Base-by-base conservation (phyloP, 2,329 filamentous ascomycete species). In the Talaromyces rugulosus region DNA sequence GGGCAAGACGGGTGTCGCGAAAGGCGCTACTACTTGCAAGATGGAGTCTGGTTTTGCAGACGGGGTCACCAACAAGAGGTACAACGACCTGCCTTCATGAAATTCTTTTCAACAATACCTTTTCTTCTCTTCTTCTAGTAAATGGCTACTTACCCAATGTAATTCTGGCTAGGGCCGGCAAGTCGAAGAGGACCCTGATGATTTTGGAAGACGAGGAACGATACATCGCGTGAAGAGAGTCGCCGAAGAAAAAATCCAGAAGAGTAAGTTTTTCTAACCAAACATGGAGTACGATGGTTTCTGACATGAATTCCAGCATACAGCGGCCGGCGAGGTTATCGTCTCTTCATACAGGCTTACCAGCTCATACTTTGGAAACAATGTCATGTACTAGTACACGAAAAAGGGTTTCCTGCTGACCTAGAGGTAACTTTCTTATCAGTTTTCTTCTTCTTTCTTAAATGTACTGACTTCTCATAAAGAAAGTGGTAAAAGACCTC, bases 311-410 rank as follows among this genome's bases (percentile, higher is more conserved):
- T 7, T 50, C 58, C 60, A 82, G 82, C 75, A 62, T 81, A 82
- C 68, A 79, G 74, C 5, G 93, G 93, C 50, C 80, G 85, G 54
- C 83, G 86, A 59, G 94, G 89, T 14, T 86, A 87, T 66, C 86
- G 89, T 65, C 83, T 97, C 28, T 97, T 91, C 72, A 81, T 98
- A 40, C 89, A 96, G 72, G 89, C 87, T 65, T 85, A 96, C 63
- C 94, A 98, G 75, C 80, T 96, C 34, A 83, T 98, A 55, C 79
- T 99, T 31, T 87, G 92, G 72, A 91, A 89, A 71, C 94, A 98
- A 78, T 78, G 91, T 16, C 77, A 85, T 70, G 93, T 89, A 82
- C 80, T 98, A 33, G 80, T 96, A 14, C 78, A 84, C 27, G 79
- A 82, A 5, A 87, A 87, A 71, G 83, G 84, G 0, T 82, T 95